phyloP scores from a whole-genome alignment of 306 rosid species.

The Cicer pinnatifidum region DNA sequence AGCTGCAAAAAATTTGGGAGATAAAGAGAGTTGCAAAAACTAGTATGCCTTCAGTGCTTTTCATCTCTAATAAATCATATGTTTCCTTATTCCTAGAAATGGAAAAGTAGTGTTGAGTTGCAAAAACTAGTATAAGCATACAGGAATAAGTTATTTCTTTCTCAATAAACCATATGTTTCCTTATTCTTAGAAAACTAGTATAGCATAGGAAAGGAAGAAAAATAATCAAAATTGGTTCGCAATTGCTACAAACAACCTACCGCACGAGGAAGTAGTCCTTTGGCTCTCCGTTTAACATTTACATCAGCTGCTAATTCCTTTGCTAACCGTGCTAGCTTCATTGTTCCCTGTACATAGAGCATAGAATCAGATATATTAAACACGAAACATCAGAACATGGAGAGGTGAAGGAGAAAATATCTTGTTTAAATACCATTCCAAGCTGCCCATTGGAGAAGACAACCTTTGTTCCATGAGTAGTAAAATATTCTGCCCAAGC shows the following conservation, averaged over 20 bases:
- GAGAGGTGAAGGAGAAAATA: constrained; percentile 31
- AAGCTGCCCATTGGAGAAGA: constrained; percentile 85
- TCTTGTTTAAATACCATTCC: constrained; percentile 71
- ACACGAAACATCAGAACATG: constrained; percentile 37
- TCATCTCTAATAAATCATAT: not conserved
- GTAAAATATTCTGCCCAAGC: constrained; percentile 90
- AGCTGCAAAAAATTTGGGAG: constrained; percentile 6
- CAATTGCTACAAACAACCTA: constrained; percentile 48
- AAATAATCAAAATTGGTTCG: constrained; percentile 34
- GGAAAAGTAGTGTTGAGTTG: not conserved
- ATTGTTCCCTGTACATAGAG: constrained; percentile 72
- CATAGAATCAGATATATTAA: constrained; percentile 39
- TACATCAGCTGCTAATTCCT: constrained; percentile 79
- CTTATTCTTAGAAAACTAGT: constrained; percentile 27
- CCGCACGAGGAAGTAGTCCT: constrained; percentile 93
- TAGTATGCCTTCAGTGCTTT: not conserved
- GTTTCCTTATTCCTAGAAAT: constrained; percentile 17
- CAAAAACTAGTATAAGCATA: not conserved
- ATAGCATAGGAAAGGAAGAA: constrained; percentile 12
- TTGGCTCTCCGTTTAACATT: constrained; percentile 91
- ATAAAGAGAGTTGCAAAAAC: not conserved
- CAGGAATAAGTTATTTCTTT: constrained; percentile 1
- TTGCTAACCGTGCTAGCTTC: constrained; percentile 83
- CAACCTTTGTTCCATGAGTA: constrained; percentile 70
- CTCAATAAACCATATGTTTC: constrained; percentile 2